Base-by-base conservation (phyloP, 139 green algal species). In the Mychonastes homosphaera region DNA sequence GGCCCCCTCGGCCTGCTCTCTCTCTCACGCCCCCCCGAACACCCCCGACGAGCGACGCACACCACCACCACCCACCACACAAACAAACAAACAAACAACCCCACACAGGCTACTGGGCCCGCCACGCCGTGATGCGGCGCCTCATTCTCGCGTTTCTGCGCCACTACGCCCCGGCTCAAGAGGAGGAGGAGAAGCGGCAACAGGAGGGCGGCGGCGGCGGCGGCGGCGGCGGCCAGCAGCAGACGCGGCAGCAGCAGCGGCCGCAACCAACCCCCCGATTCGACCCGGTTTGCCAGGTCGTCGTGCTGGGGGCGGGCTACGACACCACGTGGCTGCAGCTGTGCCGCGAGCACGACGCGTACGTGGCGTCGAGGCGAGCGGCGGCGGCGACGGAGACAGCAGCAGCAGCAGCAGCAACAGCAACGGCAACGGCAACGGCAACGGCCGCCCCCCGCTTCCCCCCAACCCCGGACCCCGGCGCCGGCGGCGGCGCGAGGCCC, bases 301-400 rank as follows among this genome's bases (percentile, higher is more conserved):
- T 95, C 6, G 72, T 72, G 16, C 59, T 95, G 28, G 87, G 87
- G 15, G 85, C 87, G 1, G 87, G 87, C 4, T 95, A 77, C 62
- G 87, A 95, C 74, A 95, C 84, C 6, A 77, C 73, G 4, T 95
- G 77, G 67, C 91, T 94, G 56, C 74, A 83, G 38, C 49, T 94
- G 28, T 52, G 50, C 27, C 19, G 35, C 3, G 39, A 65, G 38
- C 27, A 15, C 28, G 44, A 33, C n/a, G n/a, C n/a, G n/a, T n/a
- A n/a, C n/a, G n/a, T n/a, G n/a, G n/a, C n/a, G n/a, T n/a, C n/a
- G n/a, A n/a, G n/a, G n/a, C n/a, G n/a, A n/a, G n/a, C n/a, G n/a
- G n/a, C n/a, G n/a, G n/a, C n/a, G n/a, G n/a, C n/a, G n/a, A n/a
- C n/a, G n/a, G n/a, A 33, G 23, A 23, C 46, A 32, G 46, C 46